Evolutionary conservation across 306 rosid species (phyloP).

Genomic region (Chamaecrista fasciculata): DNA sequence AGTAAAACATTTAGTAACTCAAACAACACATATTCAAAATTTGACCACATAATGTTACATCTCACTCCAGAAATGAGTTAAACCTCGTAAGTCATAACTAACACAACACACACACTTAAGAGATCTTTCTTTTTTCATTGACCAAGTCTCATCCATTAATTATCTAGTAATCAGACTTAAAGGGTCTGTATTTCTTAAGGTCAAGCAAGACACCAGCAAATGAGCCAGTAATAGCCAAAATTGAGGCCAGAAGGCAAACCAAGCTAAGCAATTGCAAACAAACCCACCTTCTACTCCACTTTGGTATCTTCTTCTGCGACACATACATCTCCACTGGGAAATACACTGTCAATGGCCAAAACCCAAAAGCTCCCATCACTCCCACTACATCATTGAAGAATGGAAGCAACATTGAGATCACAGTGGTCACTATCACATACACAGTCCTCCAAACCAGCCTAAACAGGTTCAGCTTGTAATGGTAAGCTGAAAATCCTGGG

Average conservation of each 20-base stretch:
- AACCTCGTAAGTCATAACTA: too few relatives aligned
- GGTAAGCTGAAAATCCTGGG: constrained; percentile 36
- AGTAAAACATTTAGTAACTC: too few relatives aligned
- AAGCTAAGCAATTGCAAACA: constrained; percentile 51
- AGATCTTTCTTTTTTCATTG: too few relatives aligned
- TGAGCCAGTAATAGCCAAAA: constrained; percentile 71
- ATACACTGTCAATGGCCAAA: constrained; percentile 79
- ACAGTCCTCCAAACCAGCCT: constrained; percentile 58
- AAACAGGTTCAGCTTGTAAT: constrained; percentile 49
- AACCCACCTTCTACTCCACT: constrained; percentile 75
- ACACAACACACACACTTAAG: too few relatives aligned
- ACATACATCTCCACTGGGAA: constrained; percentile 81
- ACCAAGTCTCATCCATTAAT: too few relatives aligned
- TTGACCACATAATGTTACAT: too few relatives aligned
- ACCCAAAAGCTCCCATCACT: constrained; percentile 77
- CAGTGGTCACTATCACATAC: constrained; percentile 61
- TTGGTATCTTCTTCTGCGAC: constrained; percentile 60
- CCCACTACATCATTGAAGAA: constrained; percentile 80
- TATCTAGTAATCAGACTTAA: constrained; percentile 40
- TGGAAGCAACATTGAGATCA: constrained; percentile 71
- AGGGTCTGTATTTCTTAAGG: constrained; percentile 56
- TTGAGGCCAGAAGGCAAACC: constrained; percentile 46
- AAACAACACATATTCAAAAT: too few relatives aligned
- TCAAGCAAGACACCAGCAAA: constrained; percentile 63
- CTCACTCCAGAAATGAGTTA: too few relatives aligned